Evolutionary conservation across 805 yeast species (phyloP).

Genomic region (Suhomyces sp.): DNA sequence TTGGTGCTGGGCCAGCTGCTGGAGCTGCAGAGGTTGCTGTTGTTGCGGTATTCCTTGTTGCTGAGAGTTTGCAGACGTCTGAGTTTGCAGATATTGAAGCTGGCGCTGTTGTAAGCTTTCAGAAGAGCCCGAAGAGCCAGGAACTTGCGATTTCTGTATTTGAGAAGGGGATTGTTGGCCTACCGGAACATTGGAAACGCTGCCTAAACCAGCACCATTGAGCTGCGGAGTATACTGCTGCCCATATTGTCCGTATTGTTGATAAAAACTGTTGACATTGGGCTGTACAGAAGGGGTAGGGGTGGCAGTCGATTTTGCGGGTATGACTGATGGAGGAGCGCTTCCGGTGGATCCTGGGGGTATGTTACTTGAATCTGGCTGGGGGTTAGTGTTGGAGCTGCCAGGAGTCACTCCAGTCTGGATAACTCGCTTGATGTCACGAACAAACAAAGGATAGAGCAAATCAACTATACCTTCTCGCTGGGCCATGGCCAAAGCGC

Average conservation of each 20-base stretch:
- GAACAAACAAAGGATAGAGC: constrained; percentile 42
- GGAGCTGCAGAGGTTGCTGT: constrained; percentile 2
- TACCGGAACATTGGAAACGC: background rate
- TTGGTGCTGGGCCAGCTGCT: constrained; percentile 4
- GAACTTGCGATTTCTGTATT: background rate
- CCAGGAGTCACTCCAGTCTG: constrained; percentile 45
- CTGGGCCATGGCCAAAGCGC: constrained; percentile 80
- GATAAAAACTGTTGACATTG: constrained; percentile 11
- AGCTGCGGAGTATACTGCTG: constrained; percentile 5
- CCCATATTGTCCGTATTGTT: constrained; percentile 11
- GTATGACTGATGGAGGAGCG: background rate
- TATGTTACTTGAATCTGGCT: constrained; percentile 8
- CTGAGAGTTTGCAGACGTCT: constrained; percentile 1
- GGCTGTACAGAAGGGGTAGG: constrained; percentile 4
- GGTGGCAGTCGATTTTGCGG: constrained; percentile 2
- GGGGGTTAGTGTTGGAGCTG: constrained; percentile 11
- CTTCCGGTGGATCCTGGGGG: constrained; percentile 12
- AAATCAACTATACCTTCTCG: constrained; percentile 56
- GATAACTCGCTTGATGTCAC: constrained; percentile 62
- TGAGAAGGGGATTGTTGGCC: constrained; percentile 1
- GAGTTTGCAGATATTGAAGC: constrained; percentile 5
- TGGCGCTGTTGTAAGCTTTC: constrained; percentile 6
- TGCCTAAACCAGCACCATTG: constrained; percentile 1
- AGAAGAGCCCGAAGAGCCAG: background rate
- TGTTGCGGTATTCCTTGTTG: constrained; percentile 6